These are phyloP conservation scores for Zarea fungicola DNA, from an alignment of 2,329 filamentous ascomycete species.

Conservation along the genomic window DNA sequence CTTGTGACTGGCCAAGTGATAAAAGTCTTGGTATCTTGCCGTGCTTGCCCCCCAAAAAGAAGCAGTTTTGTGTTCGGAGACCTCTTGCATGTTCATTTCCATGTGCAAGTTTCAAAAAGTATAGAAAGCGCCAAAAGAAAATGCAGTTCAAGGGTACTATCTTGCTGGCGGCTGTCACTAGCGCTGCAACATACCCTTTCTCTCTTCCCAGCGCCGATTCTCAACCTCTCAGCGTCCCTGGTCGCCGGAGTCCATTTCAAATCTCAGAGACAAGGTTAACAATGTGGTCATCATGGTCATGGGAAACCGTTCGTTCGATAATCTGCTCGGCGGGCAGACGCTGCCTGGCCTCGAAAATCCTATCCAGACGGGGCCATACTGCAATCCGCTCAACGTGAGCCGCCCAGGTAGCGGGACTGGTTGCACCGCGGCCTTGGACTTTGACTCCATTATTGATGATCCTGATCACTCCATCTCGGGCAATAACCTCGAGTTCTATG, in stretches of 20 bases:
- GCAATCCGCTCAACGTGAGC: slow-evolving; percentile 34
- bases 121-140: too few relatives aligned
- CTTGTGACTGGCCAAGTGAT: too few relatives aligned
- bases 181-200: too few relatives aligned
- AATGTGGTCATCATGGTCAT: slow-evolving; percentile 43
- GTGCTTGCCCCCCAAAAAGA: too few relatives aligned
- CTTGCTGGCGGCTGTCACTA: not conserved
- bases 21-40: too few relatives aligned
- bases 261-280: slow-evolving; percentile 37
- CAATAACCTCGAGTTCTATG: slow-evolving; percentile 40
- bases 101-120: too few relatives aligned
- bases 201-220: not conserved
- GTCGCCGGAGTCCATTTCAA: slow-evolving; percentile 17
- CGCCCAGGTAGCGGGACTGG: slow-evolving; percentile 14
- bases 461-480: slow-evolving; percentile 36
- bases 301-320: slow-evolving; percentile 42
- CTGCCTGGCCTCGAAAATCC: slow-evolving; percentile 35
- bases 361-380: slow-evolving; percentile 36
- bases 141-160: slow-evolving; percentile 7
- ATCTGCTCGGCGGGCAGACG: slow-evolving; percentile 36
- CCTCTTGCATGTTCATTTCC: too few relatives aligned
- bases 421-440: slow-evolving; percentile 32
- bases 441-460: slow-evolving; percentile 36
- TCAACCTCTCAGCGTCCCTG: not conserved
- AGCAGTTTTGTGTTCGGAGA: too few relatives aligned